Conservation (phyloP, 805 yeast species). For the Ogataea parapolymorpha region DNA sequence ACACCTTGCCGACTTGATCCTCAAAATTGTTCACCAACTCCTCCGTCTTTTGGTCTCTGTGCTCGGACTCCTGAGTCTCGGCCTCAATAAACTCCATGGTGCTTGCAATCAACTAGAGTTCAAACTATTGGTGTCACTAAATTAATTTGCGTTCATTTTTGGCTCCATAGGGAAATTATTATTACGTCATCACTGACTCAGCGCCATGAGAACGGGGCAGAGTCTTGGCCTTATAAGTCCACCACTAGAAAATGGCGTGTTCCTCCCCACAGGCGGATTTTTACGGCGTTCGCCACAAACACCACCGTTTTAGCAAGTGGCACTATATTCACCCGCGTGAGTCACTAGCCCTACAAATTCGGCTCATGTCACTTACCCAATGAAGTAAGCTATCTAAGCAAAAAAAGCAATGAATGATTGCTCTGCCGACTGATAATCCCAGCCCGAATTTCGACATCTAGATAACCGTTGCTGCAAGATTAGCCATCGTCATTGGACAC, state of each 20-base stretch:
- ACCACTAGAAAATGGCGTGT: no score
- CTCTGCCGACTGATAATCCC: background rate
- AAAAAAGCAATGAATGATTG: background rate
- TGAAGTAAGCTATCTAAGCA: background rate
- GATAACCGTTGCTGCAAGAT: background rate
- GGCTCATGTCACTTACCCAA: background rate
- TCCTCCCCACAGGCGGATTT: no score
- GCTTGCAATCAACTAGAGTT: background rate
- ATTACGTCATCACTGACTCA: background rate
- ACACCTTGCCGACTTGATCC: conserved; percentile 36
- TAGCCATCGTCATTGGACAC: background rate
- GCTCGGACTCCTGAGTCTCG: conserved; percentile 22
- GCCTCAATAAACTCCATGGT: conserved; percentile 33
- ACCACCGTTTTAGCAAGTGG: background rate
- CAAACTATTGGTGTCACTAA: background rate
- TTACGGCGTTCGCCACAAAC: background rate
- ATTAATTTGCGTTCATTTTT: background rate
- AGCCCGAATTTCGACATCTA: background rate
- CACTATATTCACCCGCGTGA: background rate
- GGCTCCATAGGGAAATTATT: background rate
- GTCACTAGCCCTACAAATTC: background rate
- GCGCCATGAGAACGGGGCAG: background rate
- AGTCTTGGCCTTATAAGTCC: no score
- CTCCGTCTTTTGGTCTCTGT: conserved; percentile 47
- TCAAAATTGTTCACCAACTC: conserved; percentile 54